Conservation (phyloP, 305 asterid species). For the Petunia hybrid region DNA sequence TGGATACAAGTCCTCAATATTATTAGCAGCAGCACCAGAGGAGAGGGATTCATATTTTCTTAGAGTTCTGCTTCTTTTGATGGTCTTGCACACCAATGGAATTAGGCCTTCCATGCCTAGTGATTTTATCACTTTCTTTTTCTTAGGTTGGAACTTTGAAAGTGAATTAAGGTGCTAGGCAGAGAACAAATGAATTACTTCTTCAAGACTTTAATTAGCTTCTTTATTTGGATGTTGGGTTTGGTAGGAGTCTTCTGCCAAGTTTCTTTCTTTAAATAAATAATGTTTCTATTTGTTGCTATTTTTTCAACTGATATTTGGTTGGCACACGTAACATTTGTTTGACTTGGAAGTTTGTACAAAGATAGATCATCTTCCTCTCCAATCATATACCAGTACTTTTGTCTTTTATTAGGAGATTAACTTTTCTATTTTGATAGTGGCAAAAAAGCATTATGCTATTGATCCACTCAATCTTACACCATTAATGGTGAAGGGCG, state of each 20-base stretch:
- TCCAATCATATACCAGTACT: too few relatives aligned
- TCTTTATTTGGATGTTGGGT: neutral
- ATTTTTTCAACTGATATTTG: neutral
- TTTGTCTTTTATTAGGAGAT: too few relatives aligned
- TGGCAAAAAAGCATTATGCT: too few relatives aligned
- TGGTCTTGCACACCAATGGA: slow-evolving; percentile 62
- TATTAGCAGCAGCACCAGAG: slow-evolving; percentile 39
- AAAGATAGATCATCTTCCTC: too few relatives aligned
- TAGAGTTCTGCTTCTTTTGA: slow-evolving; percentile 54
- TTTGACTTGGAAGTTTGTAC: neutral
- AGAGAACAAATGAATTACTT: neutral
- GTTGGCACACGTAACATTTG: neutral
- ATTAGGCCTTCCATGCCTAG: slow-evolving; percentile 67
- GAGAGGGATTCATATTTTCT: slow-evolving; percentile 61
- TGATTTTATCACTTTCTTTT: neutral
- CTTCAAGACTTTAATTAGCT: neutral
- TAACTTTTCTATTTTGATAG: too few relatives aligned
- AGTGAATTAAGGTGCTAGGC: neutral
- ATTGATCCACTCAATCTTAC: too few relatives aligned
- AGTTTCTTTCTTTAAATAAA: neutral
- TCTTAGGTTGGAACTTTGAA: neutral
- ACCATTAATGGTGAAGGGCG: too few relatives aligned
- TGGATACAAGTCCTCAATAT: slow-evolving; percentile 53
- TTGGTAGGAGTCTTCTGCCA: neutral
- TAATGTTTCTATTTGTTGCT: neutral